phyloP scores from a whole-genome alignment of 2,329 filamentous ascomycete genomes.

The Septoria linicola region DNA sequence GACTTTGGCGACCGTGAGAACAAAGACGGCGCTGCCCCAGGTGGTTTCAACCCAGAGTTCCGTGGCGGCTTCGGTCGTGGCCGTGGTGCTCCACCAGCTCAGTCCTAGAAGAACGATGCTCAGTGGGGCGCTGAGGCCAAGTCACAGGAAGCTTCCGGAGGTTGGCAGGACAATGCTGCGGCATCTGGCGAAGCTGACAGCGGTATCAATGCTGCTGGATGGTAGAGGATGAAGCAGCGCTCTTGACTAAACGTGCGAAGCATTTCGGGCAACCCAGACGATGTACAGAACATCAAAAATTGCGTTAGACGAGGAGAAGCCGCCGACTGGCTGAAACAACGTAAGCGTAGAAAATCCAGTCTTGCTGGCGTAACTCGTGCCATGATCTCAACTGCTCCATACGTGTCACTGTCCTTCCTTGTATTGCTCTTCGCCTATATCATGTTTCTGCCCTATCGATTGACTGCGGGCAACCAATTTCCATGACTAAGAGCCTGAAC shows the following conservation, averaged over 20 bases:
- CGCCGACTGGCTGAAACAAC: slow-evolving; percentile 17
- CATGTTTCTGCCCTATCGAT: slow-evolving; percentile 1
- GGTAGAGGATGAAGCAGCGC: slow-evolving; percentile 8
- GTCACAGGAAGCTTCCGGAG: slow-evolving; percentile 5
- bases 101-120: slow-evolving; percentile 41
- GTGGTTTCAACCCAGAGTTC: slow-evolving; percentile 88
- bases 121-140: slow-evolving; percentile 17
- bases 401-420: neutral
- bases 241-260: neutral
- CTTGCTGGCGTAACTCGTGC: slow-evolving; percentile 18
- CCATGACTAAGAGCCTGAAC: slow-evolving; percentile 10
- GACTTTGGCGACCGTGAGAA: slow-evolving; percentile 66
- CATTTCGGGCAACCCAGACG: neutral
- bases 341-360: slow-evolving; percentile 24
- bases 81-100: slow-evolving; percentile 62
- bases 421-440: neutral
- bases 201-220: slow-evolving; percentile 5
- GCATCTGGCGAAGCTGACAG: slow-evolving; percentile 5
- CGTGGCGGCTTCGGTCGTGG: slow-evolving; percentile 60
- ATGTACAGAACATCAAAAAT: slow-evolving; percentile 11
- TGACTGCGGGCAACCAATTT: slow-evolving; percentile 7
- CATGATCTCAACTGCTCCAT: slow-evolving; percentile 5
- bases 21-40: slow-evolving; percentile 82
- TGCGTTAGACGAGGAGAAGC: slow-evolving; percentile 16
- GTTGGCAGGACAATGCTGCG: slow-evolving; percentile 13